A percentile compares a stretch with the other conserved stretches of the same genome.
Conservation (phyloP, 1,139 yeast species). For the Geotrichum klebahnii region DNA sequence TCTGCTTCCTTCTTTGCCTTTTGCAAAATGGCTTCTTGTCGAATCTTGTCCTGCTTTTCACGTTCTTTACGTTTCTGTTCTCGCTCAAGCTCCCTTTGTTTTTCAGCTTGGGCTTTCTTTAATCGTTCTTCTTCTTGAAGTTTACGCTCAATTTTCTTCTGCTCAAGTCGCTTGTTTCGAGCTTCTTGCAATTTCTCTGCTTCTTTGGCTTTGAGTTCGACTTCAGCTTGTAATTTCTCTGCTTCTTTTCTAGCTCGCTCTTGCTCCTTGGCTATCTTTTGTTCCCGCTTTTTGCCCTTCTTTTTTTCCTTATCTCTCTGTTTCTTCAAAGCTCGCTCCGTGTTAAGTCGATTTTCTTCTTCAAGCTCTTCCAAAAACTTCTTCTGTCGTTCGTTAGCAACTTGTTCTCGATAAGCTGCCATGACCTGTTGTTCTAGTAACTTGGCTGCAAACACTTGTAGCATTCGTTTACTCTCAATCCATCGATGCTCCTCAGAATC, state of each 20-base stretch:
- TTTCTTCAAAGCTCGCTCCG: slow-evolving; percentile 68
- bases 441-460: slow-evolving; percentile 73
- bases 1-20: slow-evolving; percentile 21
- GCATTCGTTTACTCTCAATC: slow-evolving; percentile 71
- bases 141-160: slow-evolving; percentile 42
- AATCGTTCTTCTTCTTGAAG: slow-evolving; percentile 37
- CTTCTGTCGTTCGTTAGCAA: slow-evolving; percentile 69
- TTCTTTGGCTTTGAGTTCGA: slow-evolving; percentile 43
- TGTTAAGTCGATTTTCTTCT: slow-evolving; percentile 64
- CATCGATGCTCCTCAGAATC: slow-evolving; percentile 61
- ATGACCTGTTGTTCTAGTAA: slow-evolving; percentile 67
- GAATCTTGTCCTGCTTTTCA: slow-evolving; percentile 14
- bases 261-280: slow-evolving; percentile 70
- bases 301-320: slow-evolving; percentile 69
- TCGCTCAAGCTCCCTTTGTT: slow-evolving; percentile 40
- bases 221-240: slow-evolving; percentile 51
- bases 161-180: slow-evolving; percentile 51
- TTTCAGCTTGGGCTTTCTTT: slow-evolving; percentile 40
- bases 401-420: slow-evolving; percentile 66
- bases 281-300: slow-evolving; percentile 68
- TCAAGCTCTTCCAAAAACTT: slow-evolving; percentile 73
- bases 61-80: slow-evolving; percentile 4
- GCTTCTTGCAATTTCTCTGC: slow-evolving; percentile 55
- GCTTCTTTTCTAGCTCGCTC: slow-evolving; percentile 60
- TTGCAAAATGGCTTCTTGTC: slow-evolving; percentile 22